These are phyloP conservation scores for Phytopythium delawarense DNA, from an alignment of 352 stramenopile species.

Conservation along the genomic window DNA sequence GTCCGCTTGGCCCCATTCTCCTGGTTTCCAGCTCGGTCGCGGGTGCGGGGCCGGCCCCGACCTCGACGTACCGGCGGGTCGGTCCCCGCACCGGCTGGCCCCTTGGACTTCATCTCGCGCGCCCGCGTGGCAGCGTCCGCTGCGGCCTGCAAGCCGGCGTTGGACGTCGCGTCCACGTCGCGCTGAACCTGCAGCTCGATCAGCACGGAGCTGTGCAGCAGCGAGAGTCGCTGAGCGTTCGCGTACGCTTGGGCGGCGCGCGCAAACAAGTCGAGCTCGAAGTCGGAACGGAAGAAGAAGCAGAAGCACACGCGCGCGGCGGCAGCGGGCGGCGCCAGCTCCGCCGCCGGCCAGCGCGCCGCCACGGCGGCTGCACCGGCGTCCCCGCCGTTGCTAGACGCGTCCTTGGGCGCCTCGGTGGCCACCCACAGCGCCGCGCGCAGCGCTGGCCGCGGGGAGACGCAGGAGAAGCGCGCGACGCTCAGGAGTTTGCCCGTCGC, in stretches of 20 bases:
- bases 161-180: slow-evolving; percentile 14
- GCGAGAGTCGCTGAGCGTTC: slow-evolving; percentile 35
- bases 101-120: not conserved
- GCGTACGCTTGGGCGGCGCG: slow-evolving; percentile 25
- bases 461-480: slow-evolving; percentile 37
- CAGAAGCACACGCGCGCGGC: slow-evolving; percentile 44
- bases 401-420: slow-evolving; percentile 10
- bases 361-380: not conserved
- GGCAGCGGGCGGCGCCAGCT: not conserved
- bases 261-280: slow-evolving; percentile 56
- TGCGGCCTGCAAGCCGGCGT: slow-evolving; percentile 8
- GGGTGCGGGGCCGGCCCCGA: not conserved
- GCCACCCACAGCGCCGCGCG: slow-evolving; percentile 48
- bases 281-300: slow-evolving; percentile 57
- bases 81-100: not conserved
- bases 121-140: not conserved
- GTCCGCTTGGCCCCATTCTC: not conserved
- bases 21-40: not conserved
- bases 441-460: slow-evolving; percentile 33
- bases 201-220: slow-evolving; percentile 45
- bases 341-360: not conserved
- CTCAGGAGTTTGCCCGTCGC: slow-evolving; percentile 52
- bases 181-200: slow-evolving; percentile 56
- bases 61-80: not conserved
- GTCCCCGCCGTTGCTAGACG: not conserved